Evolutionary conservation across 306 rosid genomes (phyloP), one percentile per base, ranked within the genome.

Genomic region (Amphicarpaea edgeworthii): DNA sequence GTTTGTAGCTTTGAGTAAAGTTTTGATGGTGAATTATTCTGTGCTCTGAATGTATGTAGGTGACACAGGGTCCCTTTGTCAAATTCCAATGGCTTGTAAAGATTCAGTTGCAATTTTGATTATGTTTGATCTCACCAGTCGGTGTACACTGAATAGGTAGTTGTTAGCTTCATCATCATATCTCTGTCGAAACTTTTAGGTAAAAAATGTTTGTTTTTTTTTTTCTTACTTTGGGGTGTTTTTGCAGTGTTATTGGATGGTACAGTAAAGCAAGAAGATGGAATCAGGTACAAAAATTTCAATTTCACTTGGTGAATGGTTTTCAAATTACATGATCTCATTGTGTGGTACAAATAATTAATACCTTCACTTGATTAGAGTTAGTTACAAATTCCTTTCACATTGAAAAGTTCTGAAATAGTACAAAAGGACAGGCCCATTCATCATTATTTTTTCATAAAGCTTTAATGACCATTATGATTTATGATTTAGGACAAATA

Each of bases 121-220:
- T 77, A 90, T 92, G 97, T 95, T 95, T 41, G 98, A 95, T 85
- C 97, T 95, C 23, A 92, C 97, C 1, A 92, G 97, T 77, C 94
- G 98, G 15, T 82, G 83, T 76, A 92, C 98, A 21, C 86, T 95
- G 4, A 89, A 90, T 42, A 89, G 88, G 98, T 91, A 19, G 8
- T 10, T 64, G 8, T 62, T 64, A 15, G 28, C 12, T 69, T 49
- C 32, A 23, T 68, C 17, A 65, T 53, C 2, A 64, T n/a, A 23
- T 26, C 12, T 54, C 5, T 4, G 6, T 50, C 51, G 40, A 32
- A 45, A 64, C 28, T 38, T 77, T 55, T 40, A 60, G 8, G 32
- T 1, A 20, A 37, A 6, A 60, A 45, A 12, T 62, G 10, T 68
- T 68, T 40, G 6, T 32, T 21, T 51, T 38, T 40, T 34, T 41